Evolutionary conservation across 805 yeast species (phyloP).

Genomic region (Saccharomyces jurei): DNA sequence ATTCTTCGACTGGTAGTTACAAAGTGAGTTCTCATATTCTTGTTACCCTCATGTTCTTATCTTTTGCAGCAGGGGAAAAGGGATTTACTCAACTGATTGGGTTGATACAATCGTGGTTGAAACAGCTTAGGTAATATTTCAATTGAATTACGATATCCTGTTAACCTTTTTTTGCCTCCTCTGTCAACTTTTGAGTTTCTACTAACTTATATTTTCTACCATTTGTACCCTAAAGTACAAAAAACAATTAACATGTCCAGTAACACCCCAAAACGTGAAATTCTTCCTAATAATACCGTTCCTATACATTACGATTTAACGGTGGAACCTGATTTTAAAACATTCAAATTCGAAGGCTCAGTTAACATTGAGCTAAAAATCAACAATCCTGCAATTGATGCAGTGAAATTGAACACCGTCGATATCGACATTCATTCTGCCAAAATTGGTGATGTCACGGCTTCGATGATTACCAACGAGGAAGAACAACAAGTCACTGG

Average conservation of each 20-base stretch:
- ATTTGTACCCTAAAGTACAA: background rate
- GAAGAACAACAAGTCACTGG: constrained; percentile 56
- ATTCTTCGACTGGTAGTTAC: background rate
- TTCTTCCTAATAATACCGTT: constrained; percentile 54
- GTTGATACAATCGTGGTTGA: background rate
- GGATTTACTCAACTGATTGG: background rate
- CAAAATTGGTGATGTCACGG: constrained; percentile 31
- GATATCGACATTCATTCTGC: constrained; percentile 58
- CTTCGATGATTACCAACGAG: constrained; percentile 37
- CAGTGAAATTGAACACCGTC: constrained; percentile 48
- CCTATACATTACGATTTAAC: constrained; percentile 71
- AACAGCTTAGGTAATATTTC: background rate
- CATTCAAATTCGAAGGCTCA: constrained; percentile 51
- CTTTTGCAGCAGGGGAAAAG: background rate
- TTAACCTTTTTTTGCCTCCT: background rate
- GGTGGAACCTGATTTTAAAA: constrained; percentile 51
- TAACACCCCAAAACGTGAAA: constrained; percentile 30
- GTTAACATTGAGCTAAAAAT: constrained; percentile 48
- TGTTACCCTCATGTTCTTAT: background rate
- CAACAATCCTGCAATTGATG: constrained; percentile 36
- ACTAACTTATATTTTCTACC: background rate
- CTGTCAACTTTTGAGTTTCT: background rate
- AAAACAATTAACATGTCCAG: constrained; percentile 7
- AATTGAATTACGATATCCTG: background rate
- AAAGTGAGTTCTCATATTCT: background rate